Percentiles rank a stretch among this genome's conserved stretches.
Evolutionary conservation across 108 stramenopile genomes (phyloP).

Genomic region (Conticribra guillardii): DNA sequence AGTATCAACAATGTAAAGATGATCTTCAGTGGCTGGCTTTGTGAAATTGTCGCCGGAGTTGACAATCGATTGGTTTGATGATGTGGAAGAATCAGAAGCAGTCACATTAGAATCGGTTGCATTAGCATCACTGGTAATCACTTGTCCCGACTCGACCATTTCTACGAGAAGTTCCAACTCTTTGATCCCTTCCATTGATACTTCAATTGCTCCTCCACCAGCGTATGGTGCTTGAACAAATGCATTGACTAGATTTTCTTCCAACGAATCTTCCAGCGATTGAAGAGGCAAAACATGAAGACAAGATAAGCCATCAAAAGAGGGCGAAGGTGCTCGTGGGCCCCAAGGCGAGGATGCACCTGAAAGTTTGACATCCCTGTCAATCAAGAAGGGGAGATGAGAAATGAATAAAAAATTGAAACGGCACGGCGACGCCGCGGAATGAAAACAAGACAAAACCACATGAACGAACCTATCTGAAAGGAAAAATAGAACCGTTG

Average conservation of each 20-base stretch:
- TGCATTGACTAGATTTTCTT: constrained; percentile 6
- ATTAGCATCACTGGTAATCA: neutral
- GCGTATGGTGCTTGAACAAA: constrained; percentile 46
- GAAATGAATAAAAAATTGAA: too few relatives aligned
- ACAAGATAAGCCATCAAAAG: constrained; percentile 40
- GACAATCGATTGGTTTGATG: too few relatives aligned
- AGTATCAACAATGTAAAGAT: constrained; percentile 30
- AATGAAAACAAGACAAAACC: too few relatives aligned
- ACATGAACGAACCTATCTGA: too few relatives aligned
- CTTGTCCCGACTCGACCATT: neutral
- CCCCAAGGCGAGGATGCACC: constrained; percentile 73
- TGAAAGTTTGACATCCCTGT: constrained; percentile 60
- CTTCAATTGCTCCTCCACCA: constrained; percentile 69
- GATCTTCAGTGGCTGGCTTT: too few relatives aligned
- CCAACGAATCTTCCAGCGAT: constrained; percentile 15
- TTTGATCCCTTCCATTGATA: constrained; percentile 44
- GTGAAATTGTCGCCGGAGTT: too few relatives aligned
- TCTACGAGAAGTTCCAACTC: constrained; percentile 41
- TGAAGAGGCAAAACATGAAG: constrained; percentile 61
- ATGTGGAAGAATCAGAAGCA: too few relatives aligned
- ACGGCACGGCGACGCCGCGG: too few relatives aligned
- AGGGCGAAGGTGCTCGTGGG: constrained; percentile 61
- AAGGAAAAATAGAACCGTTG: constrained; percentile 69
- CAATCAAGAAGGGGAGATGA: too few relatives aligned
- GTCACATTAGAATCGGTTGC: neutral